These are phyloP conservation scores for Cercospora janseana DNA, from an alignment of 2,329 filamentous ascomycete genomes.

Conservation along the genomic window DNA sequence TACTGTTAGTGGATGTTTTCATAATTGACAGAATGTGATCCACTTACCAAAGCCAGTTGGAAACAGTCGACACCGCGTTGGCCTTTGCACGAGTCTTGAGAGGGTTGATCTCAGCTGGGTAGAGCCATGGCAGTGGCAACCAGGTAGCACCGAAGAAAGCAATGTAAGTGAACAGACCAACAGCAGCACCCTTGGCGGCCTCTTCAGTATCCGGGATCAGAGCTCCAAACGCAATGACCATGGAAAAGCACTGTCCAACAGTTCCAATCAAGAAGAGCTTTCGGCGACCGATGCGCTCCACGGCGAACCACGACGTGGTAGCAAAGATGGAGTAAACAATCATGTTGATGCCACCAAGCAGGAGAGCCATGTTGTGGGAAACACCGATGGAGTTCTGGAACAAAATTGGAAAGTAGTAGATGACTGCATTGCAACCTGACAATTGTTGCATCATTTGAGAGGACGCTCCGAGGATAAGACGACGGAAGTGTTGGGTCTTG, in stretches of 20 bases:
- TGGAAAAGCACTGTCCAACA: slow-evolving; percentile 55
- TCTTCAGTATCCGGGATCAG: slow-evolving; percentile 39
- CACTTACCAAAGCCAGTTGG: slow-evolving; percentile 39
- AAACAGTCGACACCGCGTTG: slow-evolving; percentile 54
- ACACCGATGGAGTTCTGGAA: slow-evolving; percentile 52
- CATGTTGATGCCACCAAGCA: slow-evolving; percentile 53
- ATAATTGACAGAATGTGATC: not conserved
- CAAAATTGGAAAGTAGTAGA: slow-evolving; percentile 46
- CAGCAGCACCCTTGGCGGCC: slow-evolving; percentile 51
- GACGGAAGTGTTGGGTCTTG: slow-evolving; percentile 64
- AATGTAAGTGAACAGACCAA: slow-evolving; percentile 68
- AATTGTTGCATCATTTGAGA: slow-evolving; percentile 64
- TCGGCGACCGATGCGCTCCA: slow-evolving; percentile 59
- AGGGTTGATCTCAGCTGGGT: slow-evolving; percentile 40
- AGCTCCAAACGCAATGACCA: slow-evolving; percentile 48
- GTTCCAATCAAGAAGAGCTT: slow-evolving; percentile 46
- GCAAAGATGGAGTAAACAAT: slow-evolving; percentile 56
- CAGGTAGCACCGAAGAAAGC: slow-evolving; percentile 63
- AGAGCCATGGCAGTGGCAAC: slow-evolving; percentile 36
- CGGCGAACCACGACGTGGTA: slow-evolving; percentile 61
- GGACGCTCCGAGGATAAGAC: slow-evolving; percentile 60
- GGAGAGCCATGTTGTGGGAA: slow-evolving; percentile 43
- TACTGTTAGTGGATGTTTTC: not conserved
- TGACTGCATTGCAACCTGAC: slow-evolving; percentile 51
- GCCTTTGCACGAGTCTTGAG: slow-evolving; percentile 55